A percentile compares a stretch with the other conserved stretches of the same genome.
These are phyloP conservation scores for Hericium coralloides DNA, from an alignment of 768 basidiomycete genomes.

Conservation along the genomic window DNA sequence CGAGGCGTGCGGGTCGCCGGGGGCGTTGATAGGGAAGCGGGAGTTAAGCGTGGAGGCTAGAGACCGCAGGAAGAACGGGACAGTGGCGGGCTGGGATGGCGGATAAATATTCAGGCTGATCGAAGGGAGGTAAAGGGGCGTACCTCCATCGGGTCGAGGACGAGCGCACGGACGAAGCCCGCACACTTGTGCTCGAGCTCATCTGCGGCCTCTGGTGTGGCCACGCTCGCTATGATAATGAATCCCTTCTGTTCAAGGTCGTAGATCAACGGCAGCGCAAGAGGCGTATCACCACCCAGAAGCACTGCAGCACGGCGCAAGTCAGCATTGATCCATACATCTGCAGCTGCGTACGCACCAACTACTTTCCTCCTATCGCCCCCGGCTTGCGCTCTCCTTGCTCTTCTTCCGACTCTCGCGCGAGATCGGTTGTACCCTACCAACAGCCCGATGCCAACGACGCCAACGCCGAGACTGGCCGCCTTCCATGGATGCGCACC, in stretches of 20 bases:
- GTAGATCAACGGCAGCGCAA: constrained; percentile 62
- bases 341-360: constrained; percentile 22
- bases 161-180: constrained; percentile 74
- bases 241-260: constrained; percentile 74
- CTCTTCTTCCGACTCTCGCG: constrained; percentile 15
- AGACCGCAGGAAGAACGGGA: constrained; percentile 73
- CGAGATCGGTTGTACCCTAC: constrained; percentile 40
- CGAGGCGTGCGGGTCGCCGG: constrained; percentile 75
- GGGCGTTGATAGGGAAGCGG: constrained; percentile 66
- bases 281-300: constrained; percentile 69
- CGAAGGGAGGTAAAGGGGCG: constrained; percentile 9
- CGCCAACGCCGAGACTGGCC: constrained; percentile 43
- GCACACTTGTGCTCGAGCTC: constrained; percentile 54
- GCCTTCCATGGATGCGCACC: constrained; percentile 53
- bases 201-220: constrained; percentile 55
- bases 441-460: constrained; percentile 53
- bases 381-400: constrained; percentile 15
- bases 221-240: constrained; percentile 75
- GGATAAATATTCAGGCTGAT: background rate
- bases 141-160: constrained; percentile 75
- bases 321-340: constrained; percentile 5
- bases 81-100: constrained; percentile 48
- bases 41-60: constrained; percentile 72
- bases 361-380: constrained; percentile 38
- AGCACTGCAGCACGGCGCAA: constrained; percentile 40